Percentiles rank a stretch among this genome's conserved stretches.
Evolutionary conservation across 2,329 filamentous ascomycete species (phyloP).

Genomic region (Decorospora gaudefroyi): DNA sequence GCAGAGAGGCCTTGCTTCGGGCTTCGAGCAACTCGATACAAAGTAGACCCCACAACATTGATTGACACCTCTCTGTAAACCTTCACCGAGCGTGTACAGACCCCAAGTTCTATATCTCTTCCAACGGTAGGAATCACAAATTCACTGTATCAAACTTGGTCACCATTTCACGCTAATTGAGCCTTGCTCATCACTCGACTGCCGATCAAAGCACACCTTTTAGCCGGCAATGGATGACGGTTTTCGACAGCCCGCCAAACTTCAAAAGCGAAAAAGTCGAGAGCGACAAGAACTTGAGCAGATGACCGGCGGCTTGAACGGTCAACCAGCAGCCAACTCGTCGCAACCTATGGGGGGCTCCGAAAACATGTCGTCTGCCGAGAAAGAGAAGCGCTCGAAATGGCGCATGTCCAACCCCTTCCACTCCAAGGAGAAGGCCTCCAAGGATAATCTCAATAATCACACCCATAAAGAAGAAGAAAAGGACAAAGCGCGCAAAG

Average conservation of each 20-base stretch:
- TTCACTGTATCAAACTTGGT: not conserved
- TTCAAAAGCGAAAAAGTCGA: constrained; percentile 41
- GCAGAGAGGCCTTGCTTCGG: constrained; percentile 16
- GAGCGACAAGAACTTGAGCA: constrained; percentile 35
- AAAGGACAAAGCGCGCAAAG: constrained; percentile 19
- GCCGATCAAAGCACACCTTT: too few species aligned
- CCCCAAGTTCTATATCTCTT: not conserved
- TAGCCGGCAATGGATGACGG: constrained; percentile 25
- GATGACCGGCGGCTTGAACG: constrained; percentile 27
- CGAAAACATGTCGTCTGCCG: constrained; percentile 25
- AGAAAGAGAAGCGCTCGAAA: constrained; percentile 46
- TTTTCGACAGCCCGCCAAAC: constrained; percentile 34
- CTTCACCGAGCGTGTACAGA: constrained; percentile 1
- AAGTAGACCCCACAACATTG: constrained; percentile 2
- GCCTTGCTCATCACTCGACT: not conserved
- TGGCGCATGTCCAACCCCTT: constrained; percentile 46
- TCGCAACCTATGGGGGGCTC: constrained; percentile 24
- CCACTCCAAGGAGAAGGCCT: constrained; percentile 43
- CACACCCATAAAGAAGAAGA: constrained; percentile 16
- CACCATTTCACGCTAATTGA: not conserved
- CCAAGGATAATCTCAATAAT: constrained; percentile 11
- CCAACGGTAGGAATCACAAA: not conserved
- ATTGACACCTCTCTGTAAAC: constrained; percentile 4
- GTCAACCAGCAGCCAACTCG: constrained; percentile 23
- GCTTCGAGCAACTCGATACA: constrained; percentile 12